phyloP scores from a whole-genome alignment of 768 basidiomycete species.

The Mycena rebaudengoi region DNA sequence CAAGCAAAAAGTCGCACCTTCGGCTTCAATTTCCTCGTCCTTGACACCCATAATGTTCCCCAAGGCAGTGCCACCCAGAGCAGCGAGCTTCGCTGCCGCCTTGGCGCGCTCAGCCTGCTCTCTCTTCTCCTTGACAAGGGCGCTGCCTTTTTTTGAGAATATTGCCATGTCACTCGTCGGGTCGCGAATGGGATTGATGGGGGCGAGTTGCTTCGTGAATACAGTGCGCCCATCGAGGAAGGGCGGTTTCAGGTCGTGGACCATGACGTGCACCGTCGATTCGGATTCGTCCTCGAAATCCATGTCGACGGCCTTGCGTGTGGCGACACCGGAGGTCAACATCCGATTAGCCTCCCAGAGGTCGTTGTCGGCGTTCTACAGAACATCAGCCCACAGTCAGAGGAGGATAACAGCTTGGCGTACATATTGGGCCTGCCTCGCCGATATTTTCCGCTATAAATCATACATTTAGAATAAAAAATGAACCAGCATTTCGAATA shows the following conservation, averaged over 20 bases:
- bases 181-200: slow-evolving; percentile 96
- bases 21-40: slow-evolving; percentile 92
- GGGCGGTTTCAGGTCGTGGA: slow-evolving; percentile 96
- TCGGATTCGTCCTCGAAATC: slow-evolving; percentile 98
- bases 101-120: slow-evolving; percentile 97
- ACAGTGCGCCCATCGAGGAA: slow-evolving; percentile 97
- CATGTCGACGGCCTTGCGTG: slow-evolving; percentile 85
- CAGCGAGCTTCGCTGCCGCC: slow-evolving; percentile 94
- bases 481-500: background rate
- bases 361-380: slow-evolving; percentile 96
- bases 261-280: slow-evolving; percentile 96
- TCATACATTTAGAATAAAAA: slow-evolving; percentile 25
- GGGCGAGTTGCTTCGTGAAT: slow-evolving; percentile 96
- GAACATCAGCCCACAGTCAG: too few species aligned
- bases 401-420: slow-evolving; percentile 38
- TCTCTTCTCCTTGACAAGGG: slow-evolving; percentile 92
- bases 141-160: slow-evolving; percentile 97
- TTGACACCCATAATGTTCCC: slow-evolving; percentile 98
- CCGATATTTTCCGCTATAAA: slow-evolving; percentile 84
- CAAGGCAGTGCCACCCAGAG: slow-evolving; percentile 90
- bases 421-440: slow-evolving; percentile 96
- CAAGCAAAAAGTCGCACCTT: slow-evolving; percentile 66
- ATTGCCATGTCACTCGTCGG: slow-evolving; percentile 93
- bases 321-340: slow-evolving; percentile 94
- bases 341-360: slow-evolving; percentile 99